These are phyloP conservation scores for Solanum chilense DNA, from an alignment of 257 asterid genomes.

Conservation along the genomic window DNA sequence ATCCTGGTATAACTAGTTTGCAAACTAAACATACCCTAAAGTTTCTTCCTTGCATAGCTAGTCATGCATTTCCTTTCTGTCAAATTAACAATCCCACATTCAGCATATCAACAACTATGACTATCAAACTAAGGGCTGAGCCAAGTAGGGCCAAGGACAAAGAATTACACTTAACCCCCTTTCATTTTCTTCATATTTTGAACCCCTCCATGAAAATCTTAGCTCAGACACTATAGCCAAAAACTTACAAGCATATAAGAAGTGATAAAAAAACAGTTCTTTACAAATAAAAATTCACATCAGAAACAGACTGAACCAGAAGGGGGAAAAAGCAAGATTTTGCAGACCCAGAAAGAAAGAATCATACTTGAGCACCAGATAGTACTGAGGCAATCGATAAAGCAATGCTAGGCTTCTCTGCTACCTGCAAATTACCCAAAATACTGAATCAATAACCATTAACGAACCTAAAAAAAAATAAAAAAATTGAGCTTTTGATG, in stretches of 20 bases:
- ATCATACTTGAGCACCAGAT: constrained; percentile 64
- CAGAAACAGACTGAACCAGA: not conserved
- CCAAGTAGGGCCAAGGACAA: not conserved
- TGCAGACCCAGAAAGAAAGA: not conserved
- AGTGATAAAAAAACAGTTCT: not conserved
- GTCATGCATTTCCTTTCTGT: not conserved
- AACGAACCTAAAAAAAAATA: too few relatives aligned
- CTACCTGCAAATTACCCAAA: constrained; percentile 41
- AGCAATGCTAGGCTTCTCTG: constrained; percentile 95
- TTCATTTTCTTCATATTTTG: not conserved
- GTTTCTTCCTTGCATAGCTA: not conserved
- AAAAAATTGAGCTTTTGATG: too few relatives aligned
- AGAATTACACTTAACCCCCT: not conserved
- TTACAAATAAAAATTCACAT: not conserved
- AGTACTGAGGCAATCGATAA: constrained; percentile 71
- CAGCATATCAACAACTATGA: not conserved
- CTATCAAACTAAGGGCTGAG: not conserved
- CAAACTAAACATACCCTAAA: not conserved
- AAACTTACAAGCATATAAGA: not conserved
- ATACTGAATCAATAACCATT: not conserved
- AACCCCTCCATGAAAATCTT: not conserved
- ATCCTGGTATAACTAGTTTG: not conserved
- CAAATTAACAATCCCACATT: not conserved
- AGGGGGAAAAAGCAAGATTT: not conserved
- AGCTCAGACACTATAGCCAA: not conserved